These are phyloP conservation scores for Pistacia integerrima DNA, from an alignment of 345 rosid species.

Conservation along the genomic window DNA sequence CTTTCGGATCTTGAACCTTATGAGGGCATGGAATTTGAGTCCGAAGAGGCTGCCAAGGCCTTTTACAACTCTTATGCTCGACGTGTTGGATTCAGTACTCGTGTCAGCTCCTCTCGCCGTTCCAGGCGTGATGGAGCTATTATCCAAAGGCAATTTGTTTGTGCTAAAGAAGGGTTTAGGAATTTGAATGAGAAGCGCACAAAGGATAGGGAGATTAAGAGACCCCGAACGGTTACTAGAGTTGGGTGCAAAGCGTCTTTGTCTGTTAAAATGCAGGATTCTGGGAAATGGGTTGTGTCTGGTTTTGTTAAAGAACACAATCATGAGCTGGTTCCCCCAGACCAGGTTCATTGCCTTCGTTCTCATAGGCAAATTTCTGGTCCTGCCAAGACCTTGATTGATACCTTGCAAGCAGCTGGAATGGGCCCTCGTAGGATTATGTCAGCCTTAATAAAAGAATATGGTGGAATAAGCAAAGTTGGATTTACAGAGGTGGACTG, in stretches of 20 bases:
- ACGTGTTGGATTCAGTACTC: constrained; percentile 60
- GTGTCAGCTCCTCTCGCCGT: constrained; percentile 60
- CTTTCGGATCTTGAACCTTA: constrained; percentile 50
- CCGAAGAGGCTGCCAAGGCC: constrained; percentile 61
- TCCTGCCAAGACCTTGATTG: constrained; percentile 50
- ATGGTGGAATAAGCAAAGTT: constrained; percentile 53
- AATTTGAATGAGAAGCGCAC: constrained; percentile 51
- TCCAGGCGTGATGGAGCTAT: constrained; percentile 60
- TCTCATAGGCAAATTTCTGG: constrained; percentile 55
- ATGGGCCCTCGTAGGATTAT: constrained; percentile 54
- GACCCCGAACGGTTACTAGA: constrained; percentile 45
- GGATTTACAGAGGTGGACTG: constrained; percentile 58
- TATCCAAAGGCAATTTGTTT: constrained; percentile 54
- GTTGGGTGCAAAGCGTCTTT: constrained; percentile 50
- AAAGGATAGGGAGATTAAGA: constrained; percentile 53
- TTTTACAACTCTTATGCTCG: constrained; percentile 58
- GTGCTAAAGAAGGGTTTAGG: constrained; percentile 58
- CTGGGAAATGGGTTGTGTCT: constrained; percentile 54
- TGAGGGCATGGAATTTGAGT: constrained; percentile 61
- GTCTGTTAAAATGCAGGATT: constrained; percentile 51
- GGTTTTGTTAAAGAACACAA: constrained; percentile 45
- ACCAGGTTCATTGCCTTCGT: constrained; percentile 51
- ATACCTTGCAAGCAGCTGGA: constrained; percentile 56
- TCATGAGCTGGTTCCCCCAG: constrained; percentile 51
- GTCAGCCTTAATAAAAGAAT: constrained; percentile 52